These are phyloP conservation scores for Claviceps humidiphila DNA, from an alignment of 2,329 filamentous ascomycete genomes.

Conservation along the genomic window DNA sequence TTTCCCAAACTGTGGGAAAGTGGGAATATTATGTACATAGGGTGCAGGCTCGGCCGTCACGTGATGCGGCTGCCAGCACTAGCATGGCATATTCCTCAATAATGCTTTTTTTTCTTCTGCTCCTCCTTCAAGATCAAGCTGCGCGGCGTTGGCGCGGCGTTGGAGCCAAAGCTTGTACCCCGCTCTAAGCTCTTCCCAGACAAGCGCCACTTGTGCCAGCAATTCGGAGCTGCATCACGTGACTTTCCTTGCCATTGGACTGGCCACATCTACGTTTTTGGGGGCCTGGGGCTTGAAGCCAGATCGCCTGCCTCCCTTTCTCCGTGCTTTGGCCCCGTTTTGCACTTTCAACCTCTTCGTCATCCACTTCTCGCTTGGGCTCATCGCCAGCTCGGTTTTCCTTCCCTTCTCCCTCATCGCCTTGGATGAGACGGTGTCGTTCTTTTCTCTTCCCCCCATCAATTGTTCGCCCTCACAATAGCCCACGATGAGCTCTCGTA, in stretches of 20 bases:
- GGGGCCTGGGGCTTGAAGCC: conserved; percentile 21
- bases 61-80: no score
- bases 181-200: neutral
- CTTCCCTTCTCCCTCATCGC: conserved; percentile 18
- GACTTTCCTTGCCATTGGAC: conserved; percentile 21
- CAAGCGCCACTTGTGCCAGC: neutral
- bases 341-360: conserved; percentile 16
- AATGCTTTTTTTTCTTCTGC: neutral
- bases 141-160: no score
- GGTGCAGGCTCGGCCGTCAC: no score
- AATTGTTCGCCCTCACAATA: conserved; percentile 14
- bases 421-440: conserved; percentile 28
- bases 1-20: no score
- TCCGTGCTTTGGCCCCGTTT: conserved; percentile 17
- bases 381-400: conserved; percentile 23
- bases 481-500: conserved; percentile 43
- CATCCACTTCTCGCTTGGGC: conserved; percentile 19
- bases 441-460: conserved; percentile 16
- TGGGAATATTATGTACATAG: no score
- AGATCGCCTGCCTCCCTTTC: conserved; percentile 28
- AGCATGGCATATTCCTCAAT: no score
- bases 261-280: conserved; percentile 32
- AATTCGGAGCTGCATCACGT: neutral
- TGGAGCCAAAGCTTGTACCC: neutral
- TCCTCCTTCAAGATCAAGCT: no score